phyloP scores from a whole-genome alignment of 441 rosid genomes.

The Gossypium lobatum region DNA sequence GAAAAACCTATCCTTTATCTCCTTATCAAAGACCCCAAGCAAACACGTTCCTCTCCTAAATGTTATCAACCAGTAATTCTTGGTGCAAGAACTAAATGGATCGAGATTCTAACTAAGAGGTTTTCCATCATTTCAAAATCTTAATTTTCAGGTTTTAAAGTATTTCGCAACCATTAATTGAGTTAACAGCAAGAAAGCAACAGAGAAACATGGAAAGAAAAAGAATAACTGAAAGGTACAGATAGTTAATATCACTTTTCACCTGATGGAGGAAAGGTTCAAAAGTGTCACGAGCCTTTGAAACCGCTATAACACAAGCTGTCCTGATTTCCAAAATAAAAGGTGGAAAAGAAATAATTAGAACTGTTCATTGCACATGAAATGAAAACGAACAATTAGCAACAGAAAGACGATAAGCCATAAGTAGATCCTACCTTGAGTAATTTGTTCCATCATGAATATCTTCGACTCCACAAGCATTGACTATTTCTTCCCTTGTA shows the following conservation, averaged over 20 bases:
- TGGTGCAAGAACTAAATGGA: conserved; percentile 1
- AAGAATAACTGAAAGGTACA: background rate
- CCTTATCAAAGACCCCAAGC: conserved; percentile 8
- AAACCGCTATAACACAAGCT: conserved; percentile 96
- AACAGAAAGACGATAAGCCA: conserved; percentile 10
- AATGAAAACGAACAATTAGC: conserved; percentile 4
- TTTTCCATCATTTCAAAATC: background rate
- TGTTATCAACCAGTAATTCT: background rate
- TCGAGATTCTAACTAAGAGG: background rate
- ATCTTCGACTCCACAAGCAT: conserved; percentile 97
- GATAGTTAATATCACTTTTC: conserved; percentile 8
- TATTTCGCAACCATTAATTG: background rate
- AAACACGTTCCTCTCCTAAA: background rate
- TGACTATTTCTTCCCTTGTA: conserved; percentile 90
- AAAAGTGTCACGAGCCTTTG: conserved; percentile 92
- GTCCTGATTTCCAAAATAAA: conserved; percentile 50
- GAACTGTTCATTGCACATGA: background rate
- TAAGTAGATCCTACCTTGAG: conserved; percentile 55
- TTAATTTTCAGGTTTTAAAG: background rate
- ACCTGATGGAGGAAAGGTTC: conserved; percentile 98
- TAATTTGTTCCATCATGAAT: conserved; percentile 97
- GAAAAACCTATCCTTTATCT: conserved; percentile 5
- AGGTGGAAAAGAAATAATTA: background rate
- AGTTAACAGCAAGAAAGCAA: conserved; percentile 9
- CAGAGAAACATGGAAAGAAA: background rate